These are phyloP conservation scores for Brassica napus DNA, from an alignment of 345 rosid species.

Conservation along the genomic window Da-Ae NC_063444.1:1954001-1954500, in stretches of 20 bases:
- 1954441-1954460: background rate
- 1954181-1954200: background rate
- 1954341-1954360: background rate
- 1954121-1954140: background rate
- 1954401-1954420: background rate
- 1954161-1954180: background rate
- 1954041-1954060: too few relatives aligned
- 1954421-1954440: background rate
- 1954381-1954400: too few relatives aligned
- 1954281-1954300: background rate
- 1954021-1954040: background rate
- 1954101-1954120: background rate
- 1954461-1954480: background rate
- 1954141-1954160: background rate
- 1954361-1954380: too few relatives aligned
- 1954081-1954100: background rate
- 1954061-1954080: background rate
- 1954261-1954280: background rate
- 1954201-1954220: too few relatives aligned
- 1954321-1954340: background rate
- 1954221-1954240: background rate
- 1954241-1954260: background rate
- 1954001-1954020: background rate
- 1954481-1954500: background rate
- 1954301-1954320: background rate